Evolutionary conservation across 75 land plant genomes (phyloP), one percentile per base, ranked within the genome.

Genomic region (Pinus tabuliformis): DNA sequence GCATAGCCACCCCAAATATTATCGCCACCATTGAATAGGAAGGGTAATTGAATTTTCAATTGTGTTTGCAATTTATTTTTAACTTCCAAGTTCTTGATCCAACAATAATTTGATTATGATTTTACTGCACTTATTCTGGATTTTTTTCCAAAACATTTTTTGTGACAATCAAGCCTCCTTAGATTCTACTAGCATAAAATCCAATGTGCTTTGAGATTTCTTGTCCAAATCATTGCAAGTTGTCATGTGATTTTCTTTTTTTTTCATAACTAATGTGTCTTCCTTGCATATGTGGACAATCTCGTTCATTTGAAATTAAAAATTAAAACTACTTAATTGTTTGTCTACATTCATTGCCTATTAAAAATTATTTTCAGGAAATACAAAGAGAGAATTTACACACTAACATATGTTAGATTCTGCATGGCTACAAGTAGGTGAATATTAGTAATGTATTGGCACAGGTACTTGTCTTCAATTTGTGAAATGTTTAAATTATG

Each of bases 381-480:
- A 96, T 96, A 77, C 89, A 93, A 28, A 92, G 95, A 72, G 85
- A 81, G 80, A 93, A 93, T 26, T 84, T 96, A 56, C 91, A 86
- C 64, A 89, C 82, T 81, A 97, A 96, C 75, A 82, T 96, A 56
- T 88, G 86, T 76, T 93, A 94, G 72, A 93, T 96, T 13, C 75
- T 96, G 63, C 90, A 87, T 78, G 99, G 97, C 6, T 96, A 89
- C 82, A 92, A 96, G 70, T 97, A 96, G 97, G 99, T 94, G 73
- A 45, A 77, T 39, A 18, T 68, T 2, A 45, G 22, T 20, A 37
- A 7, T 56, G 22, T 63, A 14, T 36, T 58, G 59, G 42, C 52
- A 56, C 71, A 15, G 65, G 63, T 75, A 39, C 58, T 30, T 59
- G 33, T 49, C 13, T 37, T 78, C 0, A 45, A 6, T 22, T 49